Evolutionary conservation across 495 filamentous ascomycete genomes (phyloP), one percentile per base, ranked within the genome.

Genomic region (Tuber calosporum): DNA sequence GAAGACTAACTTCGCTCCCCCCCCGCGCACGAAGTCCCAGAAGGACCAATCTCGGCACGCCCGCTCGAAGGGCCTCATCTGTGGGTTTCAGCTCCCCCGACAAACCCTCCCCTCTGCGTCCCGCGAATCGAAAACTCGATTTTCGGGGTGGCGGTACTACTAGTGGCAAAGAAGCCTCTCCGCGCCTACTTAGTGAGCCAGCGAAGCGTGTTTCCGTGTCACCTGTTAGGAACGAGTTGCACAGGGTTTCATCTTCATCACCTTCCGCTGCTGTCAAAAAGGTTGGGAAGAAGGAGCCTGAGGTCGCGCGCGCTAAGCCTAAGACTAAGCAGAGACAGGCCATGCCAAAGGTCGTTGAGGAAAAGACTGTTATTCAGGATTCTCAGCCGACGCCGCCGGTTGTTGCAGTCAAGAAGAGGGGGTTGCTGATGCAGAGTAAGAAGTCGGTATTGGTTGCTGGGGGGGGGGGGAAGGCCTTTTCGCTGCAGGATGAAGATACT

Each of bases 31-130:
- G 85, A 62, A 88, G 86, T 4, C 88, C 88, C 4, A 84, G 85
- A 37, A 89, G 88, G 81, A 86, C 87, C 8, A 77, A 83, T 22
- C 81, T 89, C n/a, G 85, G 85, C 43, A 87, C 87, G 1, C 87
- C 88, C 26, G 86, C 87, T 5, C 83, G 86, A 69, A 83, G 87
- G 82, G 74, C 81, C 79, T 73, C 76, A 82, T 80, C 86, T 42
- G 75, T 86, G 75, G 81, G 84, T 71, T 78, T 85, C 81, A n/a
- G 86, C 83, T 69, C 84, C 83, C 37, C 77, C 74, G 66, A 81
- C 80, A 48, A 74, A 39, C 72, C 34, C 69, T 43, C 69, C 78
- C 72, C 67, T 48, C 77, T 43, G 67, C 71, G 38, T 40, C 53
- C 7, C 53, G 26, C 53, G 4, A 77, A 67, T 53, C 68, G 74